These are phyloP conservation scores for Styphnolobium japonicum DNA, from an alignment of 306 rosid species.

Conservation along the genomic window DNA sequence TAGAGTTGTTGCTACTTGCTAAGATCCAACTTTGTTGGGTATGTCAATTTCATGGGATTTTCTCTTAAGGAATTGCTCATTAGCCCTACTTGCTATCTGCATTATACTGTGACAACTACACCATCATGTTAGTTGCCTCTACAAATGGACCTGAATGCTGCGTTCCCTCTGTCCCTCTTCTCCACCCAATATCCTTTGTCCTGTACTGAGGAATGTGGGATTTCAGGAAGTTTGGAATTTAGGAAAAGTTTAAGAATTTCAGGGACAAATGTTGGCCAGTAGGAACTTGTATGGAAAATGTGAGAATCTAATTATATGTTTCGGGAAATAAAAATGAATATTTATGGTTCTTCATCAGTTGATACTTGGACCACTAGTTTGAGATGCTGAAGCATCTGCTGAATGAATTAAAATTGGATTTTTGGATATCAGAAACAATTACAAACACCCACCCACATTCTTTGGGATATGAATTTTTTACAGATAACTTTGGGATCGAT, in stretches of 20 bases:
- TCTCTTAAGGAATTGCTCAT: neutral
- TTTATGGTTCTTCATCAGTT: neutral
- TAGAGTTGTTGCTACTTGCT: slow-evolving; percentile 4
- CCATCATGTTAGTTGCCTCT: slow-evolving; percentile 48
- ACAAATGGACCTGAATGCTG: slow-evolving; percentile 24
- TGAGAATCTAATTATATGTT: neutral
- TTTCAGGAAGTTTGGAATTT: slow-evolving; percentile 16
- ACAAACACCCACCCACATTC: slow-evolving; percentile 11
- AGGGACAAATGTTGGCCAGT: slow-evolving; percentile 21
- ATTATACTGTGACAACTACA: slow-evolving; percentile 30
- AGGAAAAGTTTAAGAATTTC: slow-evolving; percentile 1
- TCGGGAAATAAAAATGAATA: neutral
- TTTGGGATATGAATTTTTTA: slow-evolving; percentile 13
- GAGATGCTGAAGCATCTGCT: neutral
- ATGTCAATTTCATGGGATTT: slow-evolving; percentile 34
- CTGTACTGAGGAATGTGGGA: slow-evolving; percentile 17
- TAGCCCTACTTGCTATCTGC: slow-evolving; percentile 12
- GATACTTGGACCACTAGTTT: slow-evolving; percentile 17
- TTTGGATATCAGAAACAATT: neutral
- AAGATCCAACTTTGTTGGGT: slow-evolving; percentile 21
- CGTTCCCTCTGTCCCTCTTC: slow-evolving; percentile 24
- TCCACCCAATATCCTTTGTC: slow-evolving; percentile 37
- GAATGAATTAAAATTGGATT: slow-evolving; percentile 6
- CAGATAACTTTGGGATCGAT: neutral
- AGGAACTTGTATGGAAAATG: slow-evolving; percentile 3